Conservation (phyloP, 257 asterid species). For the Solanum tarapatanum region DNA sequence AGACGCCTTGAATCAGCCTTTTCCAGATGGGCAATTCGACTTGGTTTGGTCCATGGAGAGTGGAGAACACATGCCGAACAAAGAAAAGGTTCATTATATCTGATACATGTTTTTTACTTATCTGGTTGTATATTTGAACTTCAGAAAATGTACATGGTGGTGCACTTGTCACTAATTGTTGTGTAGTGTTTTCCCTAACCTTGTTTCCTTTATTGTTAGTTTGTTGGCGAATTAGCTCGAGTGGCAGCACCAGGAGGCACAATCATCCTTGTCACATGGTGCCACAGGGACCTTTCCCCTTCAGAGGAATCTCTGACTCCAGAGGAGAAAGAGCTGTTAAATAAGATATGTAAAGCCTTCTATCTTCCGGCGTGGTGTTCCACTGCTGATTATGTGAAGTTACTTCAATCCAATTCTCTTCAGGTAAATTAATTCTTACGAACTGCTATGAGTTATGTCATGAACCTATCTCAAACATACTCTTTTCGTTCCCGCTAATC, state of each 20-base stretch:
- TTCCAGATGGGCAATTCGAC: constrained; percentile 74
- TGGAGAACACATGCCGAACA: constrained; percentile 99
- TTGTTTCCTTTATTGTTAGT: constrained; percentile 20
- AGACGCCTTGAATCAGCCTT: constrained; percentile 93
- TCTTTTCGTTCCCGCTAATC: background rate
- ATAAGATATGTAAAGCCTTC: constrained; percentile 63
- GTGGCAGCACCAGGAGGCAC: constrained; percentile 94
- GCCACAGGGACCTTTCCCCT: constrained; percentile 87
- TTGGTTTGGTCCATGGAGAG: constrained; percentile 99
- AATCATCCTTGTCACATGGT: constrained; percentile 92
- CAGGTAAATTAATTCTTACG: constrained; percentile 31
- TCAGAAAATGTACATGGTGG: background rate
- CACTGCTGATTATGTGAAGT: constrained; percentile 60
- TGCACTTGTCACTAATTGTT: background rate
- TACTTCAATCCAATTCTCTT: constrained; percentile 61
- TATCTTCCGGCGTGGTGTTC: constrained; percentile 97
- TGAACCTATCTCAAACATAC: background rate
- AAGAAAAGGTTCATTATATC: constrained; percentile 49
- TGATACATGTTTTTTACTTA: background rate
- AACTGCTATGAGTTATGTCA: background rate
- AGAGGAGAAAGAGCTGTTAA: constrained; percentile 50
- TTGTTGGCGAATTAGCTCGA: constrained; percentile 78
- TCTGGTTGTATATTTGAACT: background rate
- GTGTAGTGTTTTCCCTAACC: background rate
- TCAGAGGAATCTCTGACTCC: constrained; percentile 47